These are phyloP conservation scores for Fusarium torreyae DNA, from an alignment of 2,329 filamentous ascomycete genomes.

Conservation along the genomic window DNA sequence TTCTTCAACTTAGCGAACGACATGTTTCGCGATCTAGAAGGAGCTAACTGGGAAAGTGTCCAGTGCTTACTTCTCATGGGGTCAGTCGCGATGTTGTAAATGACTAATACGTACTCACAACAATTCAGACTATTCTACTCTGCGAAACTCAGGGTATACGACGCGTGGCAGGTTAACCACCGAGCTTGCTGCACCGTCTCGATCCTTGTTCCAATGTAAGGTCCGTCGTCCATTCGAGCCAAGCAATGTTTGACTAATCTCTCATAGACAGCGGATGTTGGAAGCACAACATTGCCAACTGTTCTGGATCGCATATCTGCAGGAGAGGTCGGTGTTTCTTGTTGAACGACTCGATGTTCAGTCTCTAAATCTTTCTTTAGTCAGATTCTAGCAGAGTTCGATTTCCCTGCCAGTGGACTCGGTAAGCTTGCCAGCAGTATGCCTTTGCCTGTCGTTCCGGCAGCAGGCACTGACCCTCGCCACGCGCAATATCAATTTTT, in stretches of 20 bases:
- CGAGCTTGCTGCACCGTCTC: constrained; percentile 29
- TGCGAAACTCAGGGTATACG: constrained; percentile 28
- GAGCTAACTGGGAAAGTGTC: constrained; percentile 25
- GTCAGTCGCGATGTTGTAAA: not conserved
- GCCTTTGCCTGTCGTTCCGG: constrained; percentile 27
- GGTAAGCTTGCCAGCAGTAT: constrained; percentile 30
- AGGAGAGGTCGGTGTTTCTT: constrained; percentile 23
- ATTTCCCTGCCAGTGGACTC: constrained; percentile 38
- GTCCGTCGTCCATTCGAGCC: fast-evolving
- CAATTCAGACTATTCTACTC: constrained; percentile 28
- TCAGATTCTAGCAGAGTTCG: constrained; percentile 37
- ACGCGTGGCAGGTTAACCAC: constrained; percentile 29
- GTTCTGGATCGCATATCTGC: constrained; percentile 37
- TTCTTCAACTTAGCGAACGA: constrained; percentile 31
- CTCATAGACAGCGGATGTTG: constrained; percentile 7
- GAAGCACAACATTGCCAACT: constrained; percentile 33
- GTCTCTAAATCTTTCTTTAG: not conserved
- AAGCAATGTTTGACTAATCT: not conserved
- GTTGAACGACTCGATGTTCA: too few species aligned
- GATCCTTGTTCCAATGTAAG: constrained; percentile 28
- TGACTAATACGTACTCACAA: not conserved
- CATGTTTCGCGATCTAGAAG: constrained; percentile 20
- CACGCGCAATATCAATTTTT: constrained; percentile 35
- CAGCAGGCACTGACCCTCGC: constrained; percentile 11
- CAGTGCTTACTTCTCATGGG: constrained; percentile 36